Evolutionary conservation across 768 basidiomycete genomes (phyloP).

Genomic region (Pholiota molesta): DNA sequence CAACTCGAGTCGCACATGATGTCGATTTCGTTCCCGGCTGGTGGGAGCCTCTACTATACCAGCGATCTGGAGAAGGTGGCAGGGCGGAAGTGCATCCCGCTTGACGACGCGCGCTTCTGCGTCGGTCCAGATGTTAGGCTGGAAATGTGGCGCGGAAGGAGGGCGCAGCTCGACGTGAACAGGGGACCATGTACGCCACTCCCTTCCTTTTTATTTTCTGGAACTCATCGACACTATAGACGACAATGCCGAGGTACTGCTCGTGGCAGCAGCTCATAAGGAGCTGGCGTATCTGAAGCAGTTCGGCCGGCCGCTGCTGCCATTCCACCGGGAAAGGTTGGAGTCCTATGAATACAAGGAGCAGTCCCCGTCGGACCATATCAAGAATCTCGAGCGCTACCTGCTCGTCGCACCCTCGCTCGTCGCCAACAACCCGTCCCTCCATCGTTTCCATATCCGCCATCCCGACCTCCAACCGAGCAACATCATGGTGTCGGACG

Average conservation of each 20-base stretch:
- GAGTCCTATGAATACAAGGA: conserved; percentile 45
- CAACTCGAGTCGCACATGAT: conserved; percentile 52
- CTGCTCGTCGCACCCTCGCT: no score
- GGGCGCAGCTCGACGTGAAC: conserved; percentile 49
- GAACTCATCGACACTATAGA: conserved; percentile 33
- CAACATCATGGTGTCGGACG: conserved; percentile 49
- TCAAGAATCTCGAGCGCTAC: conserved; percentile 51
- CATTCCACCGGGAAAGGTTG: conserved; percentile 45
- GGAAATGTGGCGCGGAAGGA: conserved; percentile 52
- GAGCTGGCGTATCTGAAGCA: conserved; percentile 49
- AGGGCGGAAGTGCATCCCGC: conserved; percentile 35
- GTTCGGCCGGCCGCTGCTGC: conserved; percentile 51
- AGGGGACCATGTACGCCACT: conserved; percentile 54
- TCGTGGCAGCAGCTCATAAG: conserved; percentile 44
- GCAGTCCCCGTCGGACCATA: conserved; percentile 46
- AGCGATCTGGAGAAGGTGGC: conserved; percentile 46
- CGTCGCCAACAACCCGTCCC: conserved; percentile 39
- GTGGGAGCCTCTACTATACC: conserved; percentile 53
- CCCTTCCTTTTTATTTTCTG: conserved; percentile 24
- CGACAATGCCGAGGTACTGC: conserved; percentile 42
- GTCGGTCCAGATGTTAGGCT: conserved; percentile 47
- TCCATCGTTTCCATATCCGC: conserved; percentile 50
- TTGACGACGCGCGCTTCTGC: conserved; percentile 44
- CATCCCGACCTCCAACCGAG: conserved; percentile 53
- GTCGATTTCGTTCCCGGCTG: conserved; percentile 50